Evolutionary conservation across 495 filamentous ascomycete genomes (phyloP).

Genomic region (Parachaetomium inaequale): DNA sequence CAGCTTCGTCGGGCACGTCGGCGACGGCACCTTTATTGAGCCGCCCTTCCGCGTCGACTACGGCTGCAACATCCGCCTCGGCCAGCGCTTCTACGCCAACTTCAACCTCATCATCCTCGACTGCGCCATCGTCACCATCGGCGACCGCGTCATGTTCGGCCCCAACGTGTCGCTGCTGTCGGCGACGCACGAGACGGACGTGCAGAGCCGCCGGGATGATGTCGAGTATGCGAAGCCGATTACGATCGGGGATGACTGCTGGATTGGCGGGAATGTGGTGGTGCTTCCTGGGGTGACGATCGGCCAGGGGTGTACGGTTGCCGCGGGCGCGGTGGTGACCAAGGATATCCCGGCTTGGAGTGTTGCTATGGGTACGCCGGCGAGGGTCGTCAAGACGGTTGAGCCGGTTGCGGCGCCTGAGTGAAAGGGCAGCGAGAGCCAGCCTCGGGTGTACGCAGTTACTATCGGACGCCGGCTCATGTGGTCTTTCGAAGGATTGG

Average conservation of each 20-base stretch:
- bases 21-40: conserved; percentile 47
- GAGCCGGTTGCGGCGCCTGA: not conserved
- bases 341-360: conserved; percentile 66
- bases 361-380: conserved; percentile 62
- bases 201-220: conserved; percentile 35
- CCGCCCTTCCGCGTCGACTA: conserved; percentile 54
- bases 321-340: conserved; percentile 83
- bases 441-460: too few species aligned
- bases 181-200: conserved; percentile 46
- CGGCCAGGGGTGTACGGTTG: conserved; percentile 64
- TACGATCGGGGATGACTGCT: conserved; percentile 65
- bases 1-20: conserved; percentile 44
- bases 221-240: conserved; percentile 36
- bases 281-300: conserved; percentile 77
- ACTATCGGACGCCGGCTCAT: too few species aligned
- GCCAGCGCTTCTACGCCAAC: conserved; percentile 50
- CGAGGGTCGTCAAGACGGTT: conserved; percentile 54
- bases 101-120: conserved; percentile 49
- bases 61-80: conserved; percentile 52
- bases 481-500: too few species aligned
- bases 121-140: conserved; percentile 44
- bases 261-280: conserved; percentile 73
- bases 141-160: conserved; percentile 42
- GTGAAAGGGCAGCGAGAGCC: too few species aligned
- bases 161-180: conserved; percentile 45